phyloP scores from a whole-genome alignment of 2,329 filamentous ascomycete species.

The Ascosphaera acerosa region DNA sequence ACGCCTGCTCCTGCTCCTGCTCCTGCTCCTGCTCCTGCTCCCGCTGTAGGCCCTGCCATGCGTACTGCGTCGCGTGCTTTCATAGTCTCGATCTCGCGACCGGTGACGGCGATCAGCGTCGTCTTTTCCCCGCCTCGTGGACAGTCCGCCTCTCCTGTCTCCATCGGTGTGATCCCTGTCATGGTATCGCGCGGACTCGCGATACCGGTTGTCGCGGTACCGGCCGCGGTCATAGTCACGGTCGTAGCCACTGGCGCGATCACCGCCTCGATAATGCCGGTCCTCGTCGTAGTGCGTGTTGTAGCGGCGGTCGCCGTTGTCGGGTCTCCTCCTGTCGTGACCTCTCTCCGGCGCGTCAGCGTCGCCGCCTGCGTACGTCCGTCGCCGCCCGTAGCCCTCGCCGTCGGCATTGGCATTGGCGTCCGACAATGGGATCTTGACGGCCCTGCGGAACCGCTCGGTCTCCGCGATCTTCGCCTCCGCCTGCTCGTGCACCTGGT shows the following conservation, averaged over 20 bases:
- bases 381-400: slow-evolving; percentile 68
- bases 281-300: too few species aligned
- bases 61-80: too few species aligned
- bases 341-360: slow-evolving; percentile 36
- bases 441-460: slow-evolving; percentile 50
- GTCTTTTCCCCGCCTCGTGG: too few species aligned
- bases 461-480: slow-evolving; percentile 93
- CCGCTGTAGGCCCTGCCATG: too few species aligned
- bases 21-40: too few species aligned
- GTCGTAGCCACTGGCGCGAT: too few species aligned
- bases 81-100: background rate
- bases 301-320: too few species aligned
- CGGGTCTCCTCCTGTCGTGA: slow-evolving; percentile 1
- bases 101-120: too few species aligned
- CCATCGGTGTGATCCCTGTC: slow-evolving; percentile 1
- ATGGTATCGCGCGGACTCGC: background rate
- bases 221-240: background rate
- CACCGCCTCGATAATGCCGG: too few species aligned
- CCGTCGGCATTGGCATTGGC: background rate
- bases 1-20: background rate
- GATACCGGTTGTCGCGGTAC: slow-evolving; percentile 4
- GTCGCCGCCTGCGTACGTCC: slow-evolving; percentile 27
- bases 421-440: background rate
- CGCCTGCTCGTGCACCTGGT: slow-evolving; percentile 90
- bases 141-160: too few species aligned